These are phyloP conservation scores for Flaveria trinervia DNA, from an alignment of 129 eudicot genomes.

Conservation along the genomic window DNA sequence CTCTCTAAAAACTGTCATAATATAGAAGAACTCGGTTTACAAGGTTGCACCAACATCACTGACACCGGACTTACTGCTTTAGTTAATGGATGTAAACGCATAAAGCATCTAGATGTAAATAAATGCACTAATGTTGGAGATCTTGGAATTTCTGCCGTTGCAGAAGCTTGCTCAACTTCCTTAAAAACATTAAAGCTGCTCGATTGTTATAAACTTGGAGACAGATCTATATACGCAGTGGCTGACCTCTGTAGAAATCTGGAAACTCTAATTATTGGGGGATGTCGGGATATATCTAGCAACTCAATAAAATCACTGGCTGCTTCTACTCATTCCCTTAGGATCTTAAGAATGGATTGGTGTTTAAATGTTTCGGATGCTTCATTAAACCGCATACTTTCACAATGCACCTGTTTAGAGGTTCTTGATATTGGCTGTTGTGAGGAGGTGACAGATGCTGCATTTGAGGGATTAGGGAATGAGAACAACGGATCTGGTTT, in stretches of 20 bases:
- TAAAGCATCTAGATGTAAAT: slow-evolving; percentile 67
- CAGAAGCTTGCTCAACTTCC: slow-evolving; percentile 71
- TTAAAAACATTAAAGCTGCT: slow-evolving; percentile 66
- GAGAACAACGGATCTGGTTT: slow-evolving; percentile 36
- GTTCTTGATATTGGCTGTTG: slow-evolving; percentile 89
- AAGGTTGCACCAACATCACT: slow-evolving; percentile 79
- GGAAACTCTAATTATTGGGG: slow-evolving; percentile 80
- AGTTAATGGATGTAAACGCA: slow-evolving; percentile 64
- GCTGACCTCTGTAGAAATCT: slow-evolving; percentile 69
- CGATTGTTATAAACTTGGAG: slow-evolving; percentile 85
- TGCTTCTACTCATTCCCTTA: slow-evolving; percentile 48
- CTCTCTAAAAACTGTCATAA: slow-evolving; percentile 71
- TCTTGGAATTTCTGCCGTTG: slow-evolving; percentile 53
- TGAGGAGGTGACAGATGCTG: slow-evolving; percentile 91
- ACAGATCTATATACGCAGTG: slow-evolving; percentile 55
- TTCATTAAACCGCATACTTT: slow-evolving; percentile 57
- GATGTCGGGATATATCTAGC: slow-evolving; percentile 75
- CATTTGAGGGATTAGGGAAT: slow-evolving; percentile 55
- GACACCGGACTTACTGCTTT: slow-evolving; percentile 73
- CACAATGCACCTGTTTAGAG: slow-evolving; percentile 64
- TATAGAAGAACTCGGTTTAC: slow-evolving; percentile 65
- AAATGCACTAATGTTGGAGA: slow-evolving; percentile 91
- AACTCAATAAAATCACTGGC: slow-evolving; percentile 60
- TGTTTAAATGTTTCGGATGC: slow-evolving; percentile 78
- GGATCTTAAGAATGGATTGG: slow-evolving; percentile 87